These are phyloP conservation scores for Lachnellula suecica DNA, from an alignment of 2,329 filamentous ascomycete genomes.

Conservation along the genomic window DNA sequence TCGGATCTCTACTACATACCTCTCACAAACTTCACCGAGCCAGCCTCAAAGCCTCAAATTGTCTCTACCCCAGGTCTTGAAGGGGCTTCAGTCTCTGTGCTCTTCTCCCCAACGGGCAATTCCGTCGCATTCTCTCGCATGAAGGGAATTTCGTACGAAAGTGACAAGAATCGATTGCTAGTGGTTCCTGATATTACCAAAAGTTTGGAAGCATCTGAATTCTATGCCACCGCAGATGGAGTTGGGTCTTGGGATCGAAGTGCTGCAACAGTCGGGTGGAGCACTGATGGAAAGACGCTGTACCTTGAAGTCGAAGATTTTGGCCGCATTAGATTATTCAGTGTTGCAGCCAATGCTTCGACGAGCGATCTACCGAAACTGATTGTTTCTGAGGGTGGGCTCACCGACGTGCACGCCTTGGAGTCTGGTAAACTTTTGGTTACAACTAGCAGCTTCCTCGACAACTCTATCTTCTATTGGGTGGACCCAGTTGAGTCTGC, in stretches of 20 bases:
- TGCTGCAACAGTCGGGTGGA: constrained; percentile 55
- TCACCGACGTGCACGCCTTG: constrained; percentile 10
- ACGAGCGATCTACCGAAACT: constrained; percentile 10
- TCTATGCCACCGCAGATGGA: constrained; percentile 57
- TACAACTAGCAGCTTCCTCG: constrained; percentile 62
- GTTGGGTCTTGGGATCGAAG: constrained; percentile 59
- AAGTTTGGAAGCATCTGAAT: constrained; percentile 54
- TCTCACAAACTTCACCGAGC: constrained; percentile 22
- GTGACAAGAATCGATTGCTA: constrained; percentile 69
- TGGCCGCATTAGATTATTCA: constrained; percentile 61
- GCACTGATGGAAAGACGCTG: constrained; percentile 57
- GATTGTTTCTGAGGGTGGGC: constrained; percentile 13
- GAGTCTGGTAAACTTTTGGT: constrained; percentile 48
- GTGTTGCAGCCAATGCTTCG: constrained; percentile 48
- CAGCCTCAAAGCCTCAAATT: constrained; percentile 12
- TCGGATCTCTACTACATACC: constrained; percentile 25
- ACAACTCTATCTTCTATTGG: constrained; percentile 69
- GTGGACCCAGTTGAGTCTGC: constrained; percentile 21
- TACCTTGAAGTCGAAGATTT: constrained; percentile 69
- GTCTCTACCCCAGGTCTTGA: constrained; percentile 22
- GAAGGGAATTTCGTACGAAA: constrained; percentile 73
- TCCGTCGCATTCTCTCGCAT: constrained; percentile 80
- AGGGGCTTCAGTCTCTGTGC: constrained; percentile 53
- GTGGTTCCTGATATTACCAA: constrained; percentile 59
- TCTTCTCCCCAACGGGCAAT: constrained; percentile 65